Evolutionary conservation across 1,139 yeast genomes (phyloP).

Genomic region (Wickerhamomyces sp.): DNA sequence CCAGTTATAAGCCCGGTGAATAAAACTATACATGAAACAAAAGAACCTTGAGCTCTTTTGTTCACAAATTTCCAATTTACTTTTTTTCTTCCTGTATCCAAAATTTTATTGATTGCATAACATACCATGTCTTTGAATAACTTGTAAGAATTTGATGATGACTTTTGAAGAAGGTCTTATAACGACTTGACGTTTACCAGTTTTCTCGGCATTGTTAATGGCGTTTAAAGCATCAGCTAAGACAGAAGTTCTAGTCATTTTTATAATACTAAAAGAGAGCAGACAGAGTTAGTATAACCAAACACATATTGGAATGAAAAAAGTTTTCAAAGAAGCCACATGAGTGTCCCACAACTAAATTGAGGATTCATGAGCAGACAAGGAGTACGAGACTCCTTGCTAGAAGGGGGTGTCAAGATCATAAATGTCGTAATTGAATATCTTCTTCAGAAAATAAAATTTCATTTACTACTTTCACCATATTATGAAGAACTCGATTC

Average conservation of each 20-base stretch:
- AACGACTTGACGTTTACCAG: conserved; percentile 99
- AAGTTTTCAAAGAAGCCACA: conserved; percentile 27
- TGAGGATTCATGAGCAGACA: conserved; percentile 36
- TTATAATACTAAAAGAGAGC: conserved; percentile 13
- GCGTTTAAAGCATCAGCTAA: conserved; percentile 98
- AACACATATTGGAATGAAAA: neutral
- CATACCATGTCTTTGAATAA: conserved; percentile 94
- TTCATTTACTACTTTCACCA: conserved; percentile 9
- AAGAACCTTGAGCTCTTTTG: neutral
- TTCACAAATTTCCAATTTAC: neutral
- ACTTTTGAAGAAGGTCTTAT: conserved; percentile 99
- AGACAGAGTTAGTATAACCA: conserved; percentile 12
- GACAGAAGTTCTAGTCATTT: conserved; percentile 97
- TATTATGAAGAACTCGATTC: conserved; percentile 19
- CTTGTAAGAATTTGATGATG: conserved; percentile 92
- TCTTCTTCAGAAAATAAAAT: conserved; percentile 17
- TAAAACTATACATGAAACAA: neutral
- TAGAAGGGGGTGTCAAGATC: conserved; percentile 32
- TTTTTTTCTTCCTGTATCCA: neutral
- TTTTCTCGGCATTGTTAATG: conserved; percentile 98
- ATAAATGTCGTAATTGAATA: conserved; percentile 13
- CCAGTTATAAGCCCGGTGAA: conserved; percentile 92
- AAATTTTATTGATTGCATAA: conserved; percentile 14
- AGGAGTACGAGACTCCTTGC: conserved; percentile 11
- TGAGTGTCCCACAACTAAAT: conserved; percentile 34